Evolutionary conservation across 305 asterid genomes (phyloP), one percentile per base, ranked within the genome.

Genomic region (Solanum hybrid): DNA sequence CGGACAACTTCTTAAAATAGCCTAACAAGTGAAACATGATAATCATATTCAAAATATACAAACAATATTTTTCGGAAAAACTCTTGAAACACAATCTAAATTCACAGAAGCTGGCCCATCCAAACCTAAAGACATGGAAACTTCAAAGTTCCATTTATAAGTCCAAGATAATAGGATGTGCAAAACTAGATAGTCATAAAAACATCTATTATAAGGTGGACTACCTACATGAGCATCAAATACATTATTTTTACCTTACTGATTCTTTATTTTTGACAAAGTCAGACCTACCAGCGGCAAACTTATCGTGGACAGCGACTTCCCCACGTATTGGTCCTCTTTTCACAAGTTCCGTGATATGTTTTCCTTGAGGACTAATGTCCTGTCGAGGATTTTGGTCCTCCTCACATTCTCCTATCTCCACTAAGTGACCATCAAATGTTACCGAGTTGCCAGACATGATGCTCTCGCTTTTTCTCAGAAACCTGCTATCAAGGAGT

Each of bases 371-470:
- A 87, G 89, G 73, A 45, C 86, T 90, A 26, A 87, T 61, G 90
- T 94, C 93, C 39, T 87, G 89, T 90, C 45, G 93, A 89, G 94
- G 92, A 88, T 93, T 94, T 77, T 89, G 90, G 87, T 90, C 94
- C 88, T 87, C 92, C 93, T 93, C 94, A 78, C 88, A 84, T 91
- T 93, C 96, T 91, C 94, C 98, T 90, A 96, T 91, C 83, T 96
- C 98, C 39, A 95, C 98, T 90, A 94, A 91, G 93, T 95, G 93
- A 87, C 97, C 96, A 70, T 94, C 97, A 90, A 96, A 90, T 76
- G 90, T 72, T 36, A 97, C 90, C 13, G 95, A 93, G 93, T 92
- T 93, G 78, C 99, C 99, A 91, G 95, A 91, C 87, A 89, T 81
- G 90, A 97, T 92, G 29, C 77, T 73, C 92, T 95, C 99, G 91